Percentiles rank a stretch among this genome's conserved stretches.
These are phyloP conservation scores for Ceratocystis cubensis DNA, from an alignment of 2,329 filamentous ascomycete genomes.

Conservation along the genomic window DNA sequence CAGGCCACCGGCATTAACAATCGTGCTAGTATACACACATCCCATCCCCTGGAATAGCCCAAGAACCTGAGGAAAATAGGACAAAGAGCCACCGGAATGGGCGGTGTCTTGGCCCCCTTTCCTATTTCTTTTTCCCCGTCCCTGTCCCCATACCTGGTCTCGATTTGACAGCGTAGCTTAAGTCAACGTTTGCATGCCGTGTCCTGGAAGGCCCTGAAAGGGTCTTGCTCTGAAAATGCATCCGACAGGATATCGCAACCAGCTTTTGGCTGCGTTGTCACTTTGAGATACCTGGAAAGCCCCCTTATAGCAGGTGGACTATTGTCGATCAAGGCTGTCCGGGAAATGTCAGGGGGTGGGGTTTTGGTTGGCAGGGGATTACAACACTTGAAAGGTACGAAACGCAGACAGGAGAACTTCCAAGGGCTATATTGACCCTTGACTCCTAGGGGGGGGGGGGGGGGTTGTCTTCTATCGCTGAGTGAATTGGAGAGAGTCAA, in stretches of 20 bases:
- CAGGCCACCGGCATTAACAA: neutral
- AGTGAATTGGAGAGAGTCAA: neutral
- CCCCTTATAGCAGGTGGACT: neutral
- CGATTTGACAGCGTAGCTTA: neutral
- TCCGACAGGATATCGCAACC: neutral
- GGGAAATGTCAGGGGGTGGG: constrained; percentile 3
- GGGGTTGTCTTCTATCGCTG: neutral
- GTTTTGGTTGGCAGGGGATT: neutral
- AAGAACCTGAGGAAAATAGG: neutral
- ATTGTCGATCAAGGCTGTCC: neutral
- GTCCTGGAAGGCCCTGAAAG: neutral
- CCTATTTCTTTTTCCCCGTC: too few relatives aligned
- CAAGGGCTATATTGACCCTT: neutral
- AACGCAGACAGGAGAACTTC: constrained; percentile 3
- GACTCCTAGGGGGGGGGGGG: neutral
- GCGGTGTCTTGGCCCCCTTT: neutral
- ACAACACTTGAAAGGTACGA: constrained; percentile 1
- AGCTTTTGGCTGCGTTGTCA: neutral
- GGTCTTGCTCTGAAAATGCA: neutral
- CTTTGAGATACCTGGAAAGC: neutral
- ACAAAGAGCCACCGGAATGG: neutral
- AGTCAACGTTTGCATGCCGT: neutral
- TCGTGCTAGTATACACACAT: too few relatives aligned
- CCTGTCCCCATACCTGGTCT: neutral
- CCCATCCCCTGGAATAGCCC: neutral